Evolutionary conservation across 163 green algal species (phyloP), one percentile per base, ranked within the genome.

Genomic region (Scenedesmus sp.): DNA sequence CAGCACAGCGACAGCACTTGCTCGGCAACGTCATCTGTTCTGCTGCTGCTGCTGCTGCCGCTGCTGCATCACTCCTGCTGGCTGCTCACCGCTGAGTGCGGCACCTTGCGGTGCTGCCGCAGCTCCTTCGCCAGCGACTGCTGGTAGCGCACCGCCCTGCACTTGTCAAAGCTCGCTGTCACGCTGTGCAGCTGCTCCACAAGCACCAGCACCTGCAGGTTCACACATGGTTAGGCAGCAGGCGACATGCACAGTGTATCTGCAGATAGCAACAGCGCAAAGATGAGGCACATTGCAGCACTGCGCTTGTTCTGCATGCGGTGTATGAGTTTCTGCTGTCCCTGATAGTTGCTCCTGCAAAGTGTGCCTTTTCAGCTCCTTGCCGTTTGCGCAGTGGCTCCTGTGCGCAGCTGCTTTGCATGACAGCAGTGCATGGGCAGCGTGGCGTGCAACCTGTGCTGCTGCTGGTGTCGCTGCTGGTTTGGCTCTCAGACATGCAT

Each of bases 91-190:
- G 77, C 77, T 60, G 77, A 60, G 67, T 91, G 87, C 15, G 67
- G 77, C n/a, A 81, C 81, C 56, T 92, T 92, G 13, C 88, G 76
- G 56, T 90, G 90, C 67, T 83, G 55, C 70, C 74, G 73, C 70
- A 93, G 70, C 23, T 93, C 90, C 26, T 70, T 60, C 6, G 90
- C 90, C 5, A 93, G 59, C 20, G 54, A 76, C 84, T 93, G 90
- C 90, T 89, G 82, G 90, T 93, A 90, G 16, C 90, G 85, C 59
- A 95, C 79, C 5, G 88, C 89, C 4, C 96, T 92, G 76, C 93
- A 94, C 13, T 88, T 85, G 86, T 97, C 95, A 92, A 97, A 97
- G 8, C 79, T 86, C 5, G 73, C 84, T 3, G 87, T 93, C 4
- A 94, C 88, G 0, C 81, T 56, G 0, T 94, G 88, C 82, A 98